Percentiles rank a stretch among this genome's conserved stretches.
Conservation (phyloP, 495 filamentous ascomycete genomes). For the Aspergillus egyptiacus region DNA sequence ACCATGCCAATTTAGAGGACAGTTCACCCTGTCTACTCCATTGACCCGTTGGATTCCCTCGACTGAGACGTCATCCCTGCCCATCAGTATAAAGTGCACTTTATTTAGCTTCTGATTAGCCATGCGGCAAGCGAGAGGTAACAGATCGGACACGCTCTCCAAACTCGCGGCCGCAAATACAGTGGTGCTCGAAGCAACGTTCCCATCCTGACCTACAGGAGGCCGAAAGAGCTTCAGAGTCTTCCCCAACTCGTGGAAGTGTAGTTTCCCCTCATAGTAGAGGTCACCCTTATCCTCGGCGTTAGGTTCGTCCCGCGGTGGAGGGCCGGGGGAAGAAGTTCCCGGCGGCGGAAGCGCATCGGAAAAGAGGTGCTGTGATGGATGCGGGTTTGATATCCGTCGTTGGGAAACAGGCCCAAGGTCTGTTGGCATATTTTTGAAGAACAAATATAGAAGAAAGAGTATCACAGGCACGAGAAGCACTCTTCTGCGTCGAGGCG, state of each 20-base stretch:
- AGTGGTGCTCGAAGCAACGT: slow-evolving; percentile 28
- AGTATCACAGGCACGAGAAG: slow-evolving; percentile 35
- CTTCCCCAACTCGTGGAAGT: slow-evolving; percentile 47
- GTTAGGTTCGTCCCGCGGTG: slow-evolving; percentile 20
- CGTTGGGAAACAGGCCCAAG: slow-evolving; percentile 28
- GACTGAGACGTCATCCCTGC: slow-evolving; percentile 48
- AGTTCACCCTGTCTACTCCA: slow-evolving; percentile 37
- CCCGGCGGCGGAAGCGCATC: slow-evolving; percentile 1
- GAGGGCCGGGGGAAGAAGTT: slow-evolving; percentile 9
- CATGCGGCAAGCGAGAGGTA: slow-evolving; percentile 53
- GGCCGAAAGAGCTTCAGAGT: slow-evolving; percentile 41
- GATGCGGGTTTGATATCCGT: slow-evolving; percentile 22
- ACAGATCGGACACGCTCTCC: slow-evolving; percentile 43
- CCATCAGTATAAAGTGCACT: slow-evolving; percentile 52
- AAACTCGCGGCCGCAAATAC: slow-evolving; percentile 49
- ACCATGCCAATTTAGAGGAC: slow-evolving; percentile 53
- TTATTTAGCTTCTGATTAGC: slow-evolving; percentile 35
- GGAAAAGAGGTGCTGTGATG: slow-evolving; percentile 17
- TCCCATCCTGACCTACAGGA: slow-evolving; percentile 20
- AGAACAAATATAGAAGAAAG: slow-evolving; percentile 45
- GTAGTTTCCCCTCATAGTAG: slow-evolving; percentile 51
- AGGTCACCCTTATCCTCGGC: slow-evolving; percentile 22
- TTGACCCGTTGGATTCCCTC: slow-evolving; percentile 47
- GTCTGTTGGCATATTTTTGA: slow-evolving; percentile 50
- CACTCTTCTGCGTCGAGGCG: slow-evolving; percentile 41